These are phyloP conservation scores for Scheffersomyces cryptocercus DNA, from an alignment of 1,139 yeast species.

Conservation along the genomic window DNA sequence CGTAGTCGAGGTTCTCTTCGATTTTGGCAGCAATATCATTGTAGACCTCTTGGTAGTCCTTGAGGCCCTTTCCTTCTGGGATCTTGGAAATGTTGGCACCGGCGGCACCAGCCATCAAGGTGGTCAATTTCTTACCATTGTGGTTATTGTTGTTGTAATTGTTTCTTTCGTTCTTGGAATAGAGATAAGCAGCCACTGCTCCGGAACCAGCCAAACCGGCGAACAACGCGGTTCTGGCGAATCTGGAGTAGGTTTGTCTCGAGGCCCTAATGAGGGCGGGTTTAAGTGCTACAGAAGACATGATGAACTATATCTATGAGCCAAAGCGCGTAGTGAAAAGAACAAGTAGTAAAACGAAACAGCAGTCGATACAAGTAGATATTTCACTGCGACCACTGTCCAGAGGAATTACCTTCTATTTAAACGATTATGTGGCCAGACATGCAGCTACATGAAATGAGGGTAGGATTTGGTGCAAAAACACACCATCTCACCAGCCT, in stretches of 20 bases:
- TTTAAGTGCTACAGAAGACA: constrained; percentile 21
- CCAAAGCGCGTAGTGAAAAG: no score
- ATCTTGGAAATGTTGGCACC: constrained; percentile 21
- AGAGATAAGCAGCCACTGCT: constrained; percentile 19
- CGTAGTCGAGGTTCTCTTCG: constrained; percentile 75
- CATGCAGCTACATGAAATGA: no score
- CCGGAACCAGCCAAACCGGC: constrained; percentile 27
- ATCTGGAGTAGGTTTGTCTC: constrained; percentile 5
- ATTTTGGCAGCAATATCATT: constrained; percentile 77
- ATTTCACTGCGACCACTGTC: no score
- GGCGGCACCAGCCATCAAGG: constrained; percentile 21
- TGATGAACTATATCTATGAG: constrained; percentile 1
- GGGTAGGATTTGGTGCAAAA: no score
- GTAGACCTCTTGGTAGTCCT: constrained; percentile 75
- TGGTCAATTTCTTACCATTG: constrained; percentile 8
- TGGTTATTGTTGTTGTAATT: constrained; percentile 8
- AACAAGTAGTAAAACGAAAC: no score
- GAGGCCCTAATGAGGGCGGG: constrained; percentile 9
- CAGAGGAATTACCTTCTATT: no score
- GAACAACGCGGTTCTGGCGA: constrained; percentile 9
- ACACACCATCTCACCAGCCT: no score
- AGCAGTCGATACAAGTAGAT: no score
- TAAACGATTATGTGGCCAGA: no score
- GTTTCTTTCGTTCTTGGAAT: constrained; percentile 10
- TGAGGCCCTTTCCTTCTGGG: constrained; percentile 30